A percentile compares a stretch with the other conserved stretches of the same genome.
Evolutionary conservation across 257 asterid genomes (phyloP).

Genomic region (Apocynum venetum): DNA sequence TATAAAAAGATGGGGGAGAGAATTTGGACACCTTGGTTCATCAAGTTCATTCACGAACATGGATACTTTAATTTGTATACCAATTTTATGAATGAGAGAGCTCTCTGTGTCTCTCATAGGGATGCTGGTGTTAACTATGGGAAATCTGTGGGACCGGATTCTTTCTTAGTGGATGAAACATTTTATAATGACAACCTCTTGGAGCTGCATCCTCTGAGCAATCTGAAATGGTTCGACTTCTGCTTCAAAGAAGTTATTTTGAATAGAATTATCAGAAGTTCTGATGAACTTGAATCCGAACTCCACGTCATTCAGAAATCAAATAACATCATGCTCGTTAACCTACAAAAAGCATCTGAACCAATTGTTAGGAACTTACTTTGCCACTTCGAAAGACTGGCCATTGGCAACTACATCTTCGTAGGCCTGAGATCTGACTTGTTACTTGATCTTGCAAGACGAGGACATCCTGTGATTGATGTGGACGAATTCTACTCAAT

Average conservation of each 20-base stretch:
- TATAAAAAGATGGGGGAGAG: slow-evolving; percentile 89
- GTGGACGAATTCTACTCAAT: slow-evolving; percentile 34
- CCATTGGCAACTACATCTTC: slow-evolving; percentile 59
- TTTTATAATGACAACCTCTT: slow-evolving; percentile 38
- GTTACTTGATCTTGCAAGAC: slow-evolving; percentile 74
- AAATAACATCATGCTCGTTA: slow-evolving; percentile 49
- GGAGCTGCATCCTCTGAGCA: slow-evolving; percentile 53
- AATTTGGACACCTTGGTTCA: slow-evolving; percentile 99
- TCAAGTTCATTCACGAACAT: slow-evolving; percentile 76
- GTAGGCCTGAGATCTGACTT: slow-evolving; percentile 54
- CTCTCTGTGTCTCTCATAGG: slow-evolving; percentile 83
- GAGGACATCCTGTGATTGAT: slow-evolving; percentile 75
- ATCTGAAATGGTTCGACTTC: slow-evolving; percentile 83
- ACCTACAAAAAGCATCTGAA: slow-evolving; percentile 52
- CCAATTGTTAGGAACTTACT: slow-evolving; percentile 56
- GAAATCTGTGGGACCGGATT: slow-evolving; percentile 87
- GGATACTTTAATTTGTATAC: slow-evolving; percentile 84
- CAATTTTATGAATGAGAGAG: slow-evolving; percentile 66
- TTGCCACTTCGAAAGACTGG: slow-evolving; percentile 73
- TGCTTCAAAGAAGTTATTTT: slow-evolving; percentile 64
- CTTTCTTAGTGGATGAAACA: slow-evolving; percentile 56
- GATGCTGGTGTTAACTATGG: slow-evolving; percentile 94
- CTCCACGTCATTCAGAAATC: slow-evolving; percentile 53
- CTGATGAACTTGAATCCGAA: slow-evolving; percentile 45
- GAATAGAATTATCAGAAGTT: slow-evolving; percentile 48